phyloP scores from a whole-genome alignment of 768 basidiomycete genomes.

The Tulasnella sp. region DNA sequence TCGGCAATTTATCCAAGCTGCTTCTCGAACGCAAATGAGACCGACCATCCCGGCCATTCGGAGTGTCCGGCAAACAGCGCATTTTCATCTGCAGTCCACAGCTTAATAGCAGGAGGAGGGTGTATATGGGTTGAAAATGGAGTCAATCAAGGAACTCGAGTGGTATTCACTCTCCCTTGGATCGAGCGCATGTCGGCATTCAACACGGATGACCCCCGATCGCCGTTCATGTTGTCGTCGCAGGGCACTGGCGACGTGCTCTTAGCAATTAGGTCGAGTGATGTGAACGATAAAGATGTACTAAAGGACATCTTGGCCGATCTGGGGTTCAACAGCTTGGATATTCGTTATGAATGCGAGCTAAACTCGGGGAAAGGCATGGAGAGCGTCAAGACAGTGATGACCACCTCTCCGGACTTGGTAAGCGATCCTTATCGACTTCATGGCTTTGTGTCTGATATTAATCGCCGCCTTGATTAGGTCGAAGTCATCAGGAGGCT shows the following conservation, averaged over 20 bases:
- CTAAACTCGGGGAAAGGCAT: neutral
- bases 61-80: neutral
- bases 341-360: neutral
- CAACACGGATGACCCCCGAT: neutral
- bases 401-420: neutral
- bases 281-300: too few species aligned
- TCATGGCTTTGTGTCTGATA: too few species aligned
- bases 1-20: neutral
- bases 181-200: neutral
- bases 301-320: too few species aligned
- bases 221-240: too few species aligned
- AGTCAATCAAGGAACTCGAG: neutral
- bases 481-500: neutral
- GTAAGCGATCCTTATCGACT: too few species aligned
- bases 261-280: too few species aligned
- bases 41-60: neutral
- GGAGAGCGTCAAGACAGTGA: neutral
- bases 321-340: too few species aligned
- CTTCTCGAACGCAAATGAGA: neutral
- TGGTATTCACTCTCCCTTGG: neutral
- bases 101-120: neutral
- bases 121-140: neutral
- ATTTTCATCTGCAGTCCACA: neutral
- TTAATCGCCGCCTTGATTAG: too few species aligned
- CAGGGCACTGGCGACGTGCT: too few species aligned